Evolutionary conservation across 1,139 yeast genomes (phyloP).

Genomic region (Geotrichum europaeum): DNA sequence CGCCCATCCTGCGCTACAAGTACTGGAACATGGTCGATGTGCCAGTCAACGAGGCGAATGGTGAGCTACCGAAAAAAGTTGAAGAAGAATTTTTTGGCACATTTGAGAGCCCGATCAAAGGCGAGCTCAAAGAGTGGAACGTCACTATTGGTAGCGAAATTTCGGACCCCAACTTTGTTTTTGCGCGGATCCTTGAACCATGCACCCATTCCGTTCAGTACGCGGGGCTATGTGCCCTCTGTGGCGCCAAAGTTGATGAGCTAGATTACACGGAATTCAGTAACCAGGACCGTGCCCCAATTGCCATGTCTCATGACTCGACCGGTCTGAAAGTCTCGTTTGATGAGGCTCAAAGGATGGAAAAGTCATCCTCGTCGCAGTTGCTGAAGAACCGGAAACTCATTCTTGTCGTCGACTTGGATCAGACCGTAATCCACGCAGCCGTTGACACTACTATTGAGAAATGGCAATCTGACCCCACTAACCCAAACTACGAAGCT

Average conservation of each 20-base stretch:
- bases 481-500: conserved; percentile 77
- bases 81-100: conserved; percentile 40
- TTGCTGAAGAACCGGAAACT: conserved; percentile 60
- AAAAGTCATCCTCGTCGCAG: conserved; percentile 56
- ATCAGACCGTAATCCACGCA: conserved; percentile 96
- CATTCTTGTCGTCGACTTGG: conserved; percentile 90
- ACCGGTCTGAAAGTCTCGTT: conserved; percentile 78
- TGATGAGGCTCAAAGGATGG: conserved; percentile 82
- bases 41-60: conserved; percentile 36
- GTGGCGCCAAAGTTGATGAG: conserved; percentile 81
- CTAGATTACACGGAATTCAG: conserved; percentile 69
- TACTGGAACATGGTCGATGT: conserved; percentile 51
- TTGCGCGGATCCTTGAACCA: conserved; percentile 60
- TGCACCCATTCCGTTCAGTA: conserved; percentile 94
- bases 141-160: conserved; percentile 58
- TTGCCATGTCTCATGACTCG: conserved; percentile 85
- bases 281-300: conserved; percentile 72
- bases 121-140: conserved; percentile 49
- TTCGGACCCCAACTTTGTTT: conserved; percentile 19
- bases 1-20: conserved; percentile 53
- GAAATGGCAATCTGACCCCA: conserved; percentile 87
- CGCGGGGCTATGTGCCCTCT: conserved; percentile 91
- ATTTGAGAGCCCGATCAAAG: conserved; percentile 80
- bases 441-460: conserved; percentile 97
- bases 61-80: conserved; percentile 28